A percentile compares a stretch with the other conserved stretches of the same genome.
Evolutionary conservation across 805 yeast species (phyloP).

Genomic region (Yamadazyma philogaea): DNA sequence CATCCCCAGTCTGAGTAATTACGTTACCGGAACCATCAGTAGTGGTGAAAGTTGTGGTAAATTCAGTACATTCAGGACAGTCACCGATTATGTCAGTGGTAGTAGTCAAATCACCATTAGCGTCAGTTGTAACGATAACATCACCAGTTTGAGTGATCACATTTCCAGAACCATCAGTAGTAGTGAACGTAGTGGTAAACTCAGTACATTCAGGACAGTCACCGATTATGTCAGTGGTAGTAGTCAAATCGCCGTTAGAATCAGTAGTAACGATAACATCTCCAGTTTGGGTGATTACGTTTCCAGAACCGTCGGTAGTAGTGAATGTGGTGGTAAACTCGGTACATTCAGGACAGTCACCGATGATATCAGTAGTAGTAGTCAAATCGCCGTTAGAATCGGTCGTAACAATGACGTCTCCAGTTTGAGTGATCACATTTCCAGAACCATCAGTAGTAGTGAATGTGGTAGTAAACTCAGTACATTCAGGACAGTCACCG

Average conservation of each 20-base stretch:
- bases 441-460: too few relatives aligned
- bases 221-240: not conserved
- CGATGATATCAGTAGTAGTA: too few relatives aligned
- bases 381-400: too few relatives aligned
- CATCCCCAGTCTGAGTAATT: slow-evolving; percentile 15
- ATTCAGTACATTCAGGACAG: slow-evolving; percentile 17
- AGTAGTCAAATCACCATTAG: slow-evolving; percentile 15
- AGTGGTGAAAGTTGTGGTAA: slow-evolving; percentile 18
- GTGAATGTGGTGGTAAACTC: too few relatives aligned
- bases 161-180: slow-evolving; percentile 16
- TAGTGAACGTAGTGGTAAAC: slow-evolving; percentile 19
- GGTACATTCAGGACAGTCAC: too few relatives aligned
- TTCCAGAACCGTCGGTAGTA: too few relatives aligned
- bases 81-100: slow-evolving; percentile 3
- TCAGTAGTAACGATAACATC: not conserved
- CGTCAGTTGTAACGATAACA: slow-evolving; percentile 17
- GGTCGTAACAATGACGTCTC: too few relatives aligned
- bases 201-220: slow-evolving; percentile 16
- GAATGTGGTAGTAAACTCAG: too few relatives aligned
- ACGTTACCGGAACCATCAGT: slow-evolving; percentile 15
- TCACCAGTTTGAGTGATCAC: slow-evolving; percentile 15
- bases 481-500: too few relatives aligned
- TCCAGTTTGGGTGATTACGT: not conserved
- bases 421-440: too few relatives aligned
- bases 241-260: not conserved